phyloP scores from a whole-genome alignment of 225 moss, liverwort and hornwort genomes.

The Lunularia cruciata region DNA sequence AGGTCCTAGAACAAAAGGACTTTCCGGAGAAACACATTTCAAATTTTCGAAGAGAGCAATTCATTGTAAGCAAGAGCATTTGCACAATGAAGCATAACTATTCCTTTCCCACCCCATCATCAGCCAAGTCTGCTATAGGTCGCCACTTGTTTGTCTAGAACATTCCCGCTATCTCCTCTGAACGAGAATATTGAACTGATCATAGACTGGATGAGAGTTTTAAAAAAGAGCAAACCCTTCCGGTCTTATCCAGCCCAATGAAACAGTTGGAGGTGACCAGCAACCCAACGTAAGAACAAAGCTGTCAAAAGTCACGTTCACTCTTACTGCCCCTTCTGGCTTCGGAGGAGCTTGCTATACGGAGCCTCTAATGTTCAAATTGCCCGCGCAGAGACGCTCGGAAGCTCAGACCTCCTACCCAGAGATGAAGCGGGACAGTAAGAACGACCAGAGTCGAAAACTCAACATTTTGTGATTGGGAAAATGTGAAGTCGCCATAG shows the following conservation, averaged over 20 bases:
- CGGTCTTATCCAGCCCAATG: constrained; percentile 60
- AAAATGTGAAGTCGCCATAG: no score
- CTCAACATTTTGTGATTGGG: no score
- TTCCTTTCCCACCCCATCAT: no score
- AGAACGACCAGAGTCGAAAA: no score
- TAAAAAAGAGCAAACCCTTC: constrained; percentile 44
- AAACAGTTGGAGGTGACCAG: constrained; percentile 44
- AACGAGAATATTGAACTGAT: neutral
- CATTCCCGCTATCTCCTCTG: neutral
- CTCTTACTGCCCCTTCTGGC: constrained; percentile 50
- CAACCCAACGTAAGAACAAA: constrained; percentile 53
- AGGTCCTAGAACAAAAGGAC: no score
- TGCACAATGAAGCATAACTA: no score
- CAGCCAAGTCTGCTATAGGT: neutral
- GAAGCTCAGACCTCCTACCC: neutral
- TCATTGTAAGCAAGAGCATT: no score
- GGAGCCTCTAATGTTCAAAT: constrained; percentile 52
- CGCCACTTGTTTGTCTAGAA: neutral
- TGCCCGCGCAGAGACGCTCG: constrained; percentile 37
- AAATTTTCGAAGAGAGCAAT: no score
- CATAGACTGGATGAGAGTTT: neutral
- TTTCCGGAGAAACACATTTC: no score
- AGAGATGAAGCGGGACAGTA: no score
- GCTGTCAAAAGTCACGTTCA: constrained; percentile 63
- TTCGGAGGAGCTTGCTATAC: constrained; percentile 41